Conservation (phyloP, 2,329 filamentous ascomycete genomes). For the Aspergillus sojae region DNA sequence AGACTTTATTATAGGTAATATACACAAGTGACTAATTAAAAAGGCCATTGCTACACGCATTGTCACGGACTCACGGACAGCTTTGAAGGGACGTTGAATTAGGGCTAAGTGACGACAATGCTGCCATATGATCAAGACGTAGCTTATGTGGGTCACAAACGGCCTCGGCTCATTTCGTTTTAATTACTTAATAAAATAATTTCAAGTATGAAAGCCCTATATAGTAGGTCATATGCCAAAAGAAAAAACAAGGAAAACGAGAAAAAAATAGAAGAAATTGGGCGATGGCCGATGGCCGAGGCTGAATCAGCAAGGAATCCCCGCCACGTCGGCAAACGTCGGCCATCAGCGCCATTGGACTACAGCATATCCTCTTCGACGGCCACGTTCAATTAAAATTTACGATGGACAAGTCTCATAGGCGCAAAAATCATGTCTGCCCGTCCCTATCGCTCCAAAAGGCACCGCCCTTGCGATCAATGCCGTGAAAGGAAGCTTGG, state of each 20-base stretch:
- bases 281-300: neutral
- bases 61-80: no score
- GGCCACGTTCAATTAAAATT: neutral
- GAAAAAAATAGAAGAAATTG: neutral
- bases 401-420: slow-evolving; percentile 5
- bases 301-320: neutral
- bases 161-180: no score
- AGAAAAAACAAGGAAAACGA: neutral
- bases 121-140: no score
- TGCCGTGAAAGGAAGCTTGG: slow-evolving; percentile 36
- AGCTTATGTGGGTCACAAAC: no score
- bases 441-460: slow-evolving; percentile 37
- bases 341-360: neutral
- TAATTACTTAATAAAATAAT: no score
- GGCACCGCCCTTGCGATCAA: slow-evolving; percentile 37
- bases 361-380: neutral
- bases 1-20: no score
- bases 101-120: no score
- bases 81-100: no score
- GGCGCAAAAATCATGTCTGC: slow-evolving; percentile 17
- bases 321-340: neutral
- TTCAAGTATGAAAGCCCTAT: no score
- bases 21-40: no score
- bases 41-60: no score
- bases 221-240: neutral